Evolutionary conservation across 169 alveolate species (phyloP).

Genomic region (Amoebophrya sp.): DNA sequence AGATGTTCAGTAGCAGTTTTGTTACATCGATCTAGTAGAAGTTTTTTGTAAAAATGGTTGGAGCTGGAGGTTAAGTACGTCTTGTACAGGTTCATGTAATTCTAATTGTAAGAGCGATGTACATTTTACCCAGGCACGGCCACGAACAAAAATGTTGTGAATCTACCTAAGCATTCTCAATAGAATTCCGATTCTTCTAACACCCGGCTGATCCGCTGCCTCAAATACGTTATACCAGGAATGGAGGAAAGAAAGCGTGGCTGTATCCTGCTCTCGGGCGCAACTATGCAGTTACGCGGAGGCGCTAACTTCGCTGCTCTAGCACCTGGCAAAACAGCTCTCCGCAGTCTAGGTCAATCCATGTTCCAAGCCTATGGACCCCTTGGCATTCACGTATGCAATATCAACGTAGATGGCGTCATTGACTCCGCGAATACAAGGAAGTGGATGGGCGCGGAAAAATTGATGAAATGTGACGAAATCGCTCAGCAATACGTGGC

Average conservation of each 20-base stretch:
- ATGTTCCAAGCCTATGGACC: neutral
- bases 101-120: no score
- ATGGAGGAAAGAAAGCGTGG: neutral
- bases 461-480: neutral
- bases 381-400: neutral
- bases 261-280: neutral
- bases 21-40: no score
- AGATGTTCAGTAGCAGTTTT: no score
- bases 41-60: no score
- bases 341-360: neutral
- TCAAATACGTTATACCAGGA: neutral
- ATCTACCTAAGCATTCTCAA: no score
- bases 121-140: no score
- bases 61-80: no score
- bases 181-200: no score
- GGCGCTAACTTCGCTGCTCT: neutral
- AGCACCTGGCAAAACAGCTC: neutral
- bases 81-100: no score
- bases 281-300: neutral
- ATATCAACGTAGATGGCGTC: neutral
- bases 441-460: neutral
- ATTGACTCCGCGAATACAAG: neutral
- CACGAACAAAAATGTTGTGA: no score
- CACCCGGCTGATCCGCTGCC: neutral
- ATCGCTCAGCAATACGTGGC: neutral